These are phyloP conservation scores for Epichloe sp. DNA, from an alignment of 2,329 filamentous ascomycete genomes.

Conservation along the genomic window DNA sequence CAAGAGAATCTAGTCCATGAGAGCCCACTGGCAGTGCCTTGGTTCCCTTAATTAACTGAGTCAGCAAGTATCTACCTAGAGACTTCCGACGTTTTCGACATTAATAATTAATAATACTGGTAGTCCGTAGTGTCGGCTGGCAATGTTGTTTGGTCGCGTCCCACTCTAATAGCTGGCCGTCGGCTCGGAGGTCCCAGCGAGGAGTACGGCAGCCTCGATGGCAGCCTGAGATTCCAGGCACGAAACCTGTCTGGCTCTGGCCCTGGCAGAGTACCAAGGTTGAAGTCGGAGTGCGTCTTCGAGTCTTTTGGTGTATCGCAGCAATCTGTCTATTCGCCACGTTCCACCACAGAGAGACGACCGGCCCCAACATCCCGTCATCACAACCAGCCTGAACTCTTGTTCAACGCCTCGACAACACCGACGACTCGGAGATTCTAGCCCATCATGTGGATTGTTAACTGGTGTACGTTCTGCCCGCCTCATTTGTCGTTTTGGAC, in stretches of 20 bases:
- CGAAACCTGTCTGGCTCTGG: neutral
- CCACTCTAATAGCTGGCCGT: neutral
- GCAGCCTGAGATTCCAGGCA: conserved; percentile 15
- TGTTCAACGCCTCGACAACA: conserved; percentile 10
- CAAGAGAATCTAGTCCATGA: too few relatives aligned
- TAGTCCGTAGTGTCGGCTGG: too few relatives aligned
- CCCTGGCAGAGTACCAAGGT: neutral
- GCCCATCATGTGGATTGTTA: conserved; percentile 75
- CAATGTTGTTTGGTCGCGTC: too few relatives aligned
- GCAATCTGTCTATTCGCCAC: conserved; percentile 4
- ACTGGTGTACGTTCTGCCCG: conserved; percentile 64
- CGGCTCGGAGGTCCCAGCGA: neutral
- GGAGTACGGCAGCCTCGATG: neutral
- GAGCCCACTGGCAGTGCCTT: too few relatives aligned
- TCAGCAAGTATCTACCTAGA: too few relatives aligned
- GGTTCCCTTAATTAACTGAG: too few relatives aligned
- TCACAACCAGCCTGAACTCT: conserved; percentile 8
- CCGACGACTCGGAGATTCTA: conserved; percentile 2
- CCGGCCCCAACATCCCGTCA: conserved; percentile 4
- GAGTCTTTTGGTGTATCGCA: neutral
- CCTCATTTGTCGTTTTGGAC: neutral
- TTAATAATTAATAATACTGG: too few relatives aligned
- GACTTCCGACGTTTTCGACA: too few relatives aligned
- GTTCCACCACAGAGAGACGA: conserved; percentile 4
- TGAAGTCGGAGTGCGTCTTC: neutral